Conservation (phyloP, 148 eudicot genomes). For the Silene latifolia region DNA sequence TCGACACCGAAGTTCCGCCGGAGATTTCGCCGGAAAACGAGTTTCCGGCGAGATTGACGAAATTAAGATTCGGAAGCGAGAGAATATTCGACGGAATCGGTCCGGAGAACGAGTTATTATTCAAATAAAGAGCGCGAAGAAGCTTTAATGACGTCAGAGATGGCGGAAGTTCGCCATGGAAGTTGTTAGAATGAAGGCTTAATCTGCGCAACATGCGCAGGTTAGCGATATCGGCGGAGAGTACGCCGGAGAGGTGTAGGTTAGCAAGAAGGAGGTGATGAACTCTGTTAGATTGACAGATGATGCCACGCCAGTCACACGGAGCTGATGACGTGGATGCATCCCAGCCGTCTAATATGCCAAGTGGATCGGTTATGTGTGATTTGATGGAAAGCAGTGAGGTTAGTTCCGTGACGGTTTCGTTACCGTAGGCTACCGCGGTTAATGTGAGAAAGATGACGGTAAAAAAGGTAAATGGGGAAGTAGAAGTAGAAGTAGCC, state of each 20-base stretch:
- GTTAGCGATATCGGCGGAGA: constrained; percentile 31
- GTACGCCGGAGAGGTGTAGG: constrained; percentile 40
- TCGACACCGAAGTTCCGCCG: constrained; percentile 21
- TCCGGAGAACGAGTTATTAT: constrained; percentile 54
- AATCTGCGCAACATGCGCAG: constrained; percentile 44
- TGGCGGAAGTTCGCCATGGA: constrained; percentile 25
- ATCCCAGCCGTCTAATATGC: constrained; percentile 49
- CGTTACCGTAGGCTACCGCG: neutral
- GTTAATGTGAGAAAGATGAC: neutral
- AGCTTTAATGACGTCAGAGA: constrained; percentile 36
- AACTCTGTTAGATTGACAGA: constrained; percentile 32
- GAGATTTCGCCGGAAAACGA: constrained; percentile 36
- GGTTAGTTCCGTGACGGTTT: constrained; percentile 28
- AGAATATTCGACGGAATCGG: constrained; percentile 31
- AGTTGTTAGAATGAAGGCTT: constrained; percentile 47
- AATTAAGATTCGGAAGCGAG: constrained; percentile 30
- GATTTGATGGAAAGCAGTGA: constrained; percentile 37
- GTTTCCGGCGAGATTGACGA: constrained; percentile 52
- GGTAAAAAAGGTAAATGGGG: neutral
- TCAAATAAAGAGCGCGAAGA: constrained; percentile 47
- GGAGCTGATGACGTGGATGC: constrained; percentile 49
- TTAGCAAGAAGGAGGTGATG: constrained; percentile 45
- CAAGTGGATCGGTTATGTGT: constrained; percentile 44
- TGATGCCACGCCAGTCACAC: constrained; percentile 71
- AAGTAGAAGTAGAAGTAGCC: constrained; percentile 8